Evolutionary conservation across 2,329 filamentous ascomycete species (phyloP).

Genomic region (Colletotrichum shisoi): DNA sequence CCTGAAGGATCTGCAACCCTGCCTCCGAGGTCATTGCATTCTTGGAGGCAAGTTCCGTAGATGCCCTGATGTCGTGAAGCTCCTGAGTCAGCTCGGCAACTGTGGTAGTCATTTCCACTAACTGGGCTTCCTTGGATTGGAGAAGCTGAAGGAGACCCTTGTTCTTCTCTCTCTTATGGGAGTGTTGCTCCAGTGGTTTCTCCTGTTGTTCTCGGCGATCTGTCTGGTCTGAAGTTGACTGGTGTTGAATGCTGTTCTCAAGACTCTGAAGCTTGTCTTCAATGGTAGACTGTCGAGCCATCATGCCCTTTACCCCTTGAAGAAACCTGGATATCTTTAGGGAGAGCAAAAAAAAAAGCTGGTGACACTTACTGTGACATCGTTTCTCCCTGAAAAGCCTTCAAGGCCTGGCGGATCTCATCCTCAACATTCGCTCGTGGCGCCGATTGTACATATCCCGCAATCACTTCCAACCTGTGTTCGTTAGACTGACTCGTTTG

Average conservation of each 20-base stretch:
- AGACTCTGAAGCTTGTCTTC: constrained; percentile 17
- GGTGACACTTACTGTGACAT: neutral
- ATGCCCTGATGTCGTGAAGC: neutral
- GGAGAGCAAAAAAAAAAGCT: neutral
- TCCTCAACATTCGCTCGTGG: neutral
- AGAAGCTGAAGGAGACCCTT: constrained; percentile 24
- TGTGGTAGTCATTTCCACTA: neutral
- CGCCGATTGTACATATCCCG: neutral
- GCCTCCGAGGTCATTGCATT: neutral
- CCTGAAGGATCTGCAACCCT: neutral
- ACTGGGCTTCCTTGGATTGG: constrained; percentile 9
- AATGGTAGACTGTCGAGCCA: neutral
- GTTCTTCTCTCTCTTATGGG: constrained; percentile 28
- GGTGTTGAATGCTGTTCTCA: constrained; percentile 15
- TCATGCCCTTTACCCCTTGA: neutral
- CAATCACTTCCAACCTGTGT: constrained; percentile 23
- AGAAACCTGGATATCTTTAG: neutral
- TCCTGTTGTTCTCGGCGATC: constrained; percentile 11
- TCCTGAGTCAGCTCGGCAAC: constrained; percentile 7
- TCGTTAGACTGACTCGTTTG: neutral
- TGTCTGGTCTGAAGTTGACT: neutral
- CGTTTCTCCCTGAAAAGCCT: constrained; percentile 11
- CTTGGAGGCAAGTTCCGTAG: neutral
- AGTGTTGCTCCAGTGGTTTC: constrained; percentile 18
- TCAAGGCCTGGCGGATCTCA: neutral